A percentile compares a stretch with the other conserved stretches of the same genome.
phyloP scores from a whole-genome alignment of 352 stramenopile species.

The Phytophthora citrophthora region DNA sequence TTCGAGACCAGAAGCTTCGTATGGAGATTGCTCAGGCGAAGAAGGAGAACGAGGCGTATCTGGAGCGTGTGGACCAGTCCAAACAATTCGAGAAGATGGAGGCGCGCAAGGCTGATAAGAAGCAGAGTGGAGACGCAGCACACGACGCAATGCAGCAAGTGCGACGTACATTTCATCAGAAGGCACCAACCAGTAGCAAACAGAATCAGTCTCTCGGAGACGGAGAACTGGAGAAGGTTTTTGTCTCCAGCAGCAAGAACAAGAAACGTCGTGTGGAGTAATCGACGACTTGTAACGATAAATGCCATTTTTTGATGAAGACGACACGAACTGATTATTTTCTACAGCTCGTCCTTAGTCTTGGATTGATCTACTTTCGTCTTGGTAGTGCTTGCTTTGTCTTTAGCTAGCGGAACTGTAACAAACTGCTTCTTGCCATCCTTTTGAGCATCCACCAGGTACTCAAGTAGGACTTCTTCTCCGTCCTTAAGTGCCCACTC shows the following conservation, averaged over 20 bases:
- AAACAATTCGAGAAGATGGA: slow-evolving; percentile 90
- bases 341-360: slow-evolving; percentile 57
- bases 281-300: slow-evolving; percentile 24
- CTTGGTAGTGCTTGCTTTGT: slow-evolving; percentile 4
- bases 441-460: slow-evolving; percentile 43
- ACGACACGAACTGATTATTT: slow-evolving; percentile 5
- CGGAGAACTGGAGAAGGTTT: slow-evolving; percentile 68
- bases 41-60: slow-evolving; percentile 88
- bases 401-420: slow-evolving; percentile 38
- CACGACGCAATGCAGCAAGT: slow-evolving; percentile 48
- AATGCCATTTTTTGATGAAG: slow-evolving; percentile 24
- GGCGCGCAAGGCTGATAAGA: slow-evolving; percentile 66
- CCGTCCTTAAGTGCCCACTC: slow-evolving; percentile 73
- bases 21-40: slow-evolving; percentile 88
- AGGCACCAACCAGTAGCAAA: slow-evolving; percentile 73
- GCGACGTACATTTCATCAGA: slow-evolving; percentile 81
- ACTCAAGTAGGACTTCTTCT: slow-evolving; percentile 59
- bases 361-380: slow-evolving; percentile 14
- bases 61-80: slow-evolving; percentile 88
- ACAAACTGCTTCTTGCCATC: slow-evolving; percentile 61
- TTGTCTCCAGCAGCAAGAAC: slow-evolving; percentile 45
- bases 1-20: slow-evolving; percentile 86
- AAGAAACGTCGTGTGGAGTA: slow-evolving; percentile 68
- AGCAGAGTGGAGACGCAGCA: slow-evolving; percentile 11
- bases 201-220: slow-evolving; percentile 63